Evolutionary conservation across 225 moss, liverwort and hornwort genomes (phyloP), one percentile per base, ranked within the genome.

Genomic region (Thuidium tamariscinum): DNA sequence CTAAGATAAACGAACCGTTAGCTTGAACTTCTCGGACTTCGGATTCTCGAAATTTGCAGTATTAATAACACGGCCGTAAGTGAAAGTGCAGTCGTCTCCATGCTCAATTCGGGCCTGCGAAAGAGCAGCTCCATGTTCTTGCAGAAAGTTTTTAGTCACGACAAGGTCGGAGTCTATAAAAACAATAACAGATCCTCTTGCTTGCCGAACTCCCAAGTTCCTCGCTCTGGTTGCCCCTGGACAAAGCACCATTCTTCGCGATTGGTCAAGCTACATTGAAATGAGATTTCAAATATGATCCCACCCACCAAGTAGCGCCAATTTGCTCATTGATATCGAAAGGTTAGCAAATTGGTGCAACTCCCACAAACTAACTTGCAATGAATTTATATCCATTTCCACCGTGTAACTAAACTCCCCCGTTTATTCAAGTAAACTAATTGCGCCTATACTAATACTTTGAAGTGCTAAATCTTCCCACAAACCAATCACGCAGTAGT

Each of bases 141-240:
- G 92, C 83, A 97, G 87, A 80, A 97, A 97, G 69, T 83, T 81
- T 57, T 92, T 89, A 13, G 95, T 92, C 59, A 96, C 97, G 26
- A 97, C 91, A 59, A 97, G 92, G 87, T 97, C 96, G 57, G 97
- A 96, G 90, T 97, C 97, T 56, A 97, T 95, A 80, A 97, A 97
- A 19, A 97, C 94, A 87, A 96, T 89, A 13, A 95, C 87, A 72
- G 93, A 88, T 81, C 97, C 97, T 72, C 88, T 92, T 57, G 95
- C 93, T 57, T 88, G 87, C 82, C 83, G 90, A 63, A 97, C 83
- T 64, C 97, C 95, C 83, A 94, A 90, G 90, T 97, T 97, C 79
- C 97, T 92, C 81, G 97, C 97, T 86, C 84, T 92, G 69, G 97
- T 94, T 74, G 97, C 97, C 86, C 96, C 96, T 83, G 91, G 32